Percentiles rank a stretch among this genome's conserved stretches.
Evolutionary conservation across 495 filamentous ascomycete species (phyloP).

Genomic region (Schizothecium vesticola): DNA sequence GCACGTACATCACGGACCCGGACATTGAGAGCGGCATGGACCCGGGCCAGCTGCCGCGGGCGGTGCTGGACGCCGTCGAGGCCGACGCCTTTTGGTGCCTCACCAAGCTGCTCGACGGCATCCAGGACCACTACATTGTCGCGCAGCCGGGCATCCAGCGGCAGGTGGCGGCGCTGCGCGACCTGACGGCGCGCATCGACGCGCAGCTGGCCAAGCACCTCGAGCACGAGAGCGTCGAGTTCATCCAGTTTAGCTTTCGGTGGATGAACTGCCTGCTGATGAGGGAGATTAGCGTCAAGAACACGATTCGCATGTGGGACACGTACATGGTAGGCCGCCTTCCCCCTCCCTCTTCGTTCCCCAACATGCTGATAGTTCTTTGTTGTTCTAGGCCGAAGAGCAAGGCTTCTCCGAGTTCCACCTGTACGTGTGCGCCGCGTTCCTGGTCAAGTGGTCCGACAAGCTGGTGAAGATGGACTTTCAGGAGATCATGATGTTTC

Average conservation of each 20-base stretch:
- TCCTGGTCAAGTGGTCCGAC: constrained; percentile 98
- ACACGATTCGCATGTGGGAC: constrained; percentile 98
- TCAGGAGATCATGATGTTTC: constrained; percentile 98
- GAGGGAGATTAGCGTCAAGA: constrained; percentile 92
- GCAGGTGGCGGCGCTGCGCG: constrained; percentile 80
- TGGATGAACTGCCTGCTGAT: constrained; percentile 99
- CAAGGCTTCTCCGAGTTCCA: constrained; percentile 98
- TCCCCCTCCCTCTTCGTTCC: not conserved
- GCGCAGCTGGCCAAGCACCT: constrained; percentile 78
- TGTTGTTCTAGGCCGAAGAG: constrained; percentile 71
- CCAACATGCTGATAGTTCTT: constrained; percentile 1
- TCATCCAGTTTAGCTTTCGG: constrained; percentile 97
- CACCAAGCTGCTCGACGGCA: constrained; percentile 92
- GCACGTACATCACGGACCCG: constrained; percentile 86
- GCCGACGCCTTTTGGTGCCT: constrained; percentile 98
- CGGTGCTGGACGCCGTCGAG: constrained; percentile 93
- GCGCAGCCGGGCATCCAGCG: constrained; percentile 94
- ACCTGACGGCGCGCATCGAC: constrained; percentile 88
- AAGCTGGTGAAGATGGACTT: constrained; percentile 97
- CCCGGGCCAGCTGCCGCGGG: constrained; percentile 82
- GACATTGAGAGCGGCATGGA: constrained; percentile 94
- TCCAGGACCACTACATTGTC: constrained; percentile 98
- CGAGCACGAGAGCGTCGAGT: constrained; percentile 85
- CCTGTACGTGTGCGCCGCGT: constrained; percentile 95
- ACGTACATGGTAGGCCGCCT: constrained; percentile 76